Evolutionary conservation across 2,329 filamentous ascomycete genomes (phyloP).

Genomic region (Cordyceps pruinosa): DNA sequence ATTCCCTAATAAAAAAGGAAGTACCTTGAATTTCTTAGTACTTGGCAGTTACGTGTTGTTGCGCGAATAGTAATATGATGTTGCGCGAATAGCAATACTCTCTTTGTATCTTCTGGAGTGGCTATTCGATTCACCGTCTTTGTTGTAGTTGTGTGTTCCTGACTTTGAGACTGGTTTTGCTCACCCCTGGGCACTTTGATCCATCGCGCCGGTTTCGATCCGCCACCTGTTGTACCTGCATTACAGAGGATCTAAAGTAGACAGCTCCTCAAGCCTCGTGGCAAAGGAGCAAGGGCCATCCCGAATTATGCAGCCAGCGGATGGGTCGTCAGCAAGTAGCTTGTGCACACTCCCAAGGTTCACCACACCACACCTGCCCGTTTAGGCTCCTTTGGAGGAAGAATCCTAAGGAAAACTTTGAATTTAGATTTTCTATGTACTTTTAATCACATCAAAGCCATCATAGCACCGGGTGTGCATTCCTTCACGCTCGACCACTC

Average conservation of each 20-base stretch:
- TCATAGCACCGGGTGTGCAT: neutral
- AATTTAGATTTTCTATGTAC: neutral
- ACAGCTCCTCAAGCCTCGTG: neutral
- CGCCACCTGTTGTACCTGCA: neutral
- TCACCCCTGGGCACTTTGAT: neutral
- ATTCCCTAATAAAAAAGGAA: too few relatives aligned
- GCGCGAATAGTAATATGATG: too few relatives aligned
- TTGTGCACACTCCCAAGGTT: neutral
- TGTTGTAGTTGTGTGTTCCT: too few relatives aligned
- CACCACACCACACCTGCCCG: too few relatives aligned
- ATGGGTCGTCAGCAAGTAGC: too few relatives aligned
- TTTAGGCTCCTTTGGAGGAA: neutral
- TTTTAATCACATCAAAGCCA: neutral
- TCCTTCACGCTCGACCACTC: neutral
- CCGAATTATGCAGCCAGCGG: neutral
- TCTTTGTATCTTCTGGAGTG: too few relatives aligned
- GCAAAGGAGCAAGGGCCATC: neutral
- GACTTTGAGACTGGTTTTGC: neutral
- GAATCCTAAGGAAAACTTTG: neutral
- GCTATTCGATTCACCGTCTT: too few relatives aligned
- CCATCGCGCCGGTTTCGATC: neutral
- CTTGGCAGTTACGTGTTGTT: too few relatives aligned
- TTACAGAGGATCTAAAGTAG: neutral
- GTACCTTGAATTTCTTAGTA: too few relatives aligned
- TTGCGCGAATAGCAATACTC: too few relatives aligned